phyloP scores from a whole-genome alignment of 2,329 filamentous ascomycete genomes.

The Amauroascus niger region DNA sequence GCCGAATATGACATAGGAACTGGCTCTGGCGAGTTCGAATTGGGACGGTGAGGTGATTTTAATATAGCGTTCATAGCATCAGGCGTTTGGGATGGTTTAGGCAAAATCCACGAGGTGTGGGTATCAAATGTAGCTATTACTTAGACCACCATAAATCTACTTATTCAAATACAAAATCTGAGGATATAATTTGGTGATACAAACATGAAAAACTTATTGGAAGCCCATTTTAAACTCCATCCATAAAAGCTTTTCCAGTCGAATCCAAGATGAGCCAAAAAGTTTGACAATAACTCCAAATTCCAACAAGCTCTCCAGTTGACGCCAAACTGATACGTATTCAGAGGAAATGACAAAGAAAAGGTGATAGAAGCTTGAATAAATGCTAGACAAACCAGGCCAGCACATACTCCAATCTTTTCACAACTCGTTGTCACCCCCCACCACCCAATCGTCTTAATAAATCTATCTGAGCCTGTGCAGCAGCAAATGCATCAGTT shows the following conservation, averaged over 20 bases:
- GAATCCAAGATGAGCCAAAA: neutral
- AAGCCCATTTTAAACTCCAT: neutral
- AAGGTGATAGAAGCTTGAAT: neutral
- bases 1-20: constrained; percentile 19
- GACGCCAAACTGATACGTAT: neutral
- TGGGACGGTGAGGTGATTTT: neutral
- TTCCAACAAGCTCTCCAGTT: neutral
- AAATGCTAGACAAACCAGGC: neutral
- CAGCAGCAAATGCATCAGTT: constrained; percentile 33
- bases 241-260: neutral
- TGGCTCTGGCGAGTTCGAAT: neutral
- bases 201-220: neutral
- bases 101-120: neutral
- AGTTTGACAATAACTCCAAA: neutral
- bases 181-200: neutral
- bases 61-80: neutral
- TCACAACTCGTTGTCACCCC: no score
- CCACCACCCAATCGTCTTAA: constrained; percentile 30
- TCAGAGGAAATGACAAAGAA: neutral
- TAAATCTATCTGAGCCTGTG: constrained; percentile 36
- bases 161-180: neutral
- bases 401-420: neutral
- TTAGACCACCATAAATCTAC: neutral
- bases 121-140: neutral
- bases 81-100: neutral